These are phyloP conservation scores for Salix brachista DNA, from an alignment of 345 rosid genomes.

Conservation along the genomic window DNA sequence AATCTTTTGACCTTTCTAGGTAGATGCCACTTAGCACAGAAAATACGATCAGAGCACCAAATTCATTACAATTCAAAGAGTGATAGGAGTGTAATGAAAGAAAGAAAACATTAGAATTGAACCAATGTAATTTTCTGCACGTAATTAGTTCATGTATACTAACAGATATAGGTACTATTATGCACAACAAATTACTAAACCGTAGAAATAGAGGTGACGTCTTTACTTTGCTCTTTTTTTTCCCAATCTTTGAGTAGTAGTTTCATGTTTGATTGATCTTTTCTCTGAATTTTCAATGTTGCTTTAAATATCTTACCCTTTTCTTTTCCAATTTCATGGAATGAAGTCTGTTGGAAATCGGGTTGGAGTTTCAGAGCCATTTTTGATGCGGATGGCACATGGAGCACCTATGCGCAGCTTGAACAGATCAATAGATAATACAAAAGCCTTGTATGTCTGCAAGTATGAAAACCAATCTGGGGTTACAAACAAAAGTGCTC, in stretches of 20 bases:
- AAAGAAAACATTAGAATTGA: background rate
- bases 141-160: background rate
- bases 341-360: constrained; percentile 93
- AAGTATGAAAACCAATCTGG: constrained; percentile 41
- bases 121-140: too few species aligned
- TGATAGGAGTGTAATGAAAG: background rate
- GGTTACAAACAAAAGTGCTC: constrained; percentile 37
- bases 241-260: background rate
- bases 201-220: background rate
- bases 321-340: constrained; percentile 6
- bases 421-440: constrained; percentile 39
- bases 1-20: background rate
- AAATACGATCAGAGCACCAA: background rate
- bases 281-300: background rate
- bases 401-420: constrained; percentile 65
- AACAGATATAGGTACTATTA: background rate
- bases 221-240: background rate
- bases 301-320: background rate
- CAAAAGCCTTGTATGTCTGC: constrained; percentile 35
- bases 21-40: background rate
- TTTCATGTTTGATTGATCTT: background rate
- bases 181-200: background rate
- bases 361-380: constrained; percentile 89
- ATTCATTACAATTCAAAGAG: background rate
- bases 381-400: constrained; percentile 99